Conservation (phyloP, 192 early-diverging fungal genomes). For the Lobosporangium transversale region DNA sequence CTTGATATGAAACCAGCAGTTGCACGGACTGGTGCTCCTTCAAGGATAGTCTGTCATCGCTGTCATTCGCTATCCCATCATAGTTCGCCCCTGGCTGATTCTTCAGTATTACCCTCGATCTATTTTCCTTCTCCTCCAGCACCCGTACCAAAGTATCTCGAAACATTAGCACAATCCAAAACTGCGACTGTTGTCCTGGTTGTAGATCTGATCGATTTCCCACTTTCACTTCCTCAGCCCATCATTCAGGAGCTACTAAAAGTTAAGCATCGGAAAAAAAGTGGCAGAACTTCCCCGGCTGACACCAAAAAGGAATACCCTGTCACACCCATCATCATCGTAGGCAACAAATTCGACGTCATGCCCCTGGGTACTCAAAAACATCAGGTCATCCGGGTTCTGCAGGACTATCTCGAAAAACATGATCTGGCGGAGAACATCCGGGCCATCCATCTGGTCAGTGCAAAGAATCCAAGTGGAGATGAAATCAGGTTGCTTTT, state of each 20-base stretch:
- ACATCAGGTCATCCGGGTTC: conserved; percentile 11
- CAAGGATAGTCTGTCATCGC: conserved; percentile 29
- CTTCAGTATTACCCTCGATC: conserved; percentile 4
- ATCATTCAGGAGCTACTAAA: conserved; percentile 33
- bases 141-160: conserved; percentile 39
- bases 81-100: conserved; percentile 24
- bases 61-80: conserved; percentile 47
- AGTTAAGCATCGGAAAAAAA: not conserved
- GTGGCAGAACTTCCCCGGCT: not conserved
- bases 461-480: conserved; percentile 44
- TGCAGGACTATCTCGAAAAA: conserved; percentile 17
- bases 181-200: conserved; percentile 39
- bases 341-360: conserved; percentile 51
- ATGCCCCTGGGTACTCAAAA: conserved; percentile 34
- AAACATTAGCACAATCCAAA: conserved; percentile 37
- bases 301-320: conserved; percentile 17
- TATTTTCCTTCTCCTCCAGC: conserved; percentile 32
- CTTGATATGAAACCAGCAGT: conserved; percentile 21
- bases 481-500: conserved; percentile 41
- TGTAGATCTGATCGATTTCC: conserved; percentile 44
- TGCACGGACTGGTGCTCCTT: not conserved
- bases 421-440: conserved; percentile 16
- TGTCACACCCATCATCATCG: conserved; percentile 28
- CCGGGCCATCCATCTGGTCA: conserved; percentile 36
- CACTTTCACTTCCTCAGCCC: conserved; percentile 31